phyloP scores from a whole-genome alignment of 1,139 yeast genomes.

The Debaryomycetaceae sp. region DNA sequence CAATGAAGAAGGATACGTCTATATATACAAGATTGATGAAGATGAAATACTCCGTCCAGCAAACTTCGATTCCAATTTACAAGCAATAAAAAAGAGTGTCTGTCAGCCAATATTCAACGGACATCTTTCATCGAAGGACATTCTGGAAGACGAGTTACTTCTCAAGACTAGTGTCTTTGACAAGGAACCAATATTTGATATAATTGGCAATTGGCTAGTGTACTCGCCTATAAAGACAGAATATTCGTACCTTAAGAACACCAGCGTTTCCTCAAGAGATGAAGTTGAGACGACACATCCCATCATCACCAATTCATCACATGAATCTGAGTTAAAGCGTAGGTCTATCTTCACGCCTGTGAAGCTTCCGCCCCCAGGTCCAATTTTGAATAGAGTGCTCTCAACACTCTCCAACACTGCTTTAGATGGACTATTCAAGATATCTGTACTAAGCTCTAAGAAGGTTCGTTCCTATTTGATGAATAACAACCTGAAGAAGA shows the following conservation, averaged over 20 bases:
- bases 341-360: slow-evolving; percentile 36
- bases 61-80: slow-evolving; percentile 19
- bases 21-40: slow-evolving; percentile 12
- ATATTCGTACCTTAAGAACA: slow-evolving; percentile 26
- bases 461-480: slow-evolving; percentile 38
- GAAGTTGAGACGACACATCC: slow-evolving; percentile 11
- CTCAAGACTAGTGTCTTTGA: slow-evolving; percentile 38
- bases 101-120: slow-evolving; percentile 22
- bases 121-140: slow-evolving; percentile 10
- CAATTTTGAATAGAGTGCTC: slow-evolving; percentile 44
- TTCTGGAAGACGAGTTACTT: slow-evolving; percentile 19
- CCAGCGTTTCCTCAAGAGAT: slow-evolving; percentile 7
- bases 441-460: slow-evolving; percentile 49
- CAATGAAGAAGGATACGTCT: slow-evolving; percentile 22
- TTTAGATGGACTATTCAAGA: slow-evolving; percentile 48
- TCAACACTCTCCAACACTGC: slow-evolving; percentile 51
- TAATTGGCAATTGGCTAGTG: slow-evolving; percentile 50
- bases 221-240: slow-evolving; percentile 44
- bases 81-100: slow-evolving; percentile 21
- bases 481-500: slow-evolving; percentile 10
- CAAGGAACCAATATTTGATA: slow-evolving; percentile 44
- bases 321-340: slow-evolving; percentile 1
- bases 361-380: slow-evolving; percentile 43
- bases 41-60: slow-evolving; percentile 9
- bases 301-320: slow-evolving; percentile 7